Conservation (phyloP, 495 filamentous ascomycete species). For the Extremus antarcticus region DNA sequence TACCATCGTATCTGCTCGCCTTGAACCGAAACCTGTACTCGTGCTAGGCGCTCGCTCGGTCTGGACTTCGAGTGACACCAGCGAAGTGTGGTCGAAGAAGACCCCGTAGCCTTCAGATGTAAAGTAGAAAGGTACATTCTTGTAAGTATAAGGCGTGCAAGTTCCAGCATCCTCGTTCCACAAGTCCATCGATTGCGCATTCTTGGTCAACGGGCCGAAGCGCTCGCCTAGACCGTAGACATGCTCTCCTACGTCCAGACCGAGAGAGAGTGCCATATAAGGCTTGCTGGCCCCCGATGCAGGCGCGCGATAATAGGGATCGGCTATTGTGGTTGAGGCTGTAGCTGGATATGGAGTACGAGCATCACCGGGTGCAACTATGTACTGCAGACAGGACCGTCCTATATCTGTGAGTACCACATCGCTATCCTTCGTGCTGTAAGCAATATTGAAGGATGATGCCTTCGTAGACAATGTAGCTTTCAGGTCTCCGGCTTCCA, state of each 20-base stretch:
- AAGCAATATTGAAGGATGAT: conserved; percentile 48
- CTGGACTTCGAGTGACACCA: conserved; percentile 45
- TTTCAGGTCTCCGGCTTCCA: conserved; percentile 41
- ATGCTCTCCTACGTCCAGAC: conserved; percentile 54
- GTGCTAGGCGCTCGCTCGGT: conserved; percentile 49
- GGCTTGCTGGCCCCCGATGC: conserved; percentile 24
- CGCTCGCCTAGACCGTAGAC: conserved; percentile 61
- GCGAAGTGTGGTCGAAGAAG: conserved; percentile 38
- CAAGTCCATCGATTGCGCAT: conserved; percentile 54
- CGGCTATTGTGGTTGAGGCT: conserved; percentile 48
- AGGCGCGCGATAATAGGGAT: conserved; percentile 45
- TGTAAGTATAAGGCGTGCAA: conserved; percentile 59
- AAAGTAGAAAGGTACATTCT: conserved; percentile 63
- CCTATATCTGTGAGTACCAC: conserved; percentile 47
- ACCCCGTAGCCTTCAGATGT: conserved; percentile 59
- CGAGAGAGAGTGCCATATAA: conserved; percentile 26
- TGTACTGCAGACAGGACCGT: no score
- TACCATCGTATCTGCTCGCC: conserved; percentile 51
- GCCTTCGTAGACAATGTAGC: conserved; percentile 37
- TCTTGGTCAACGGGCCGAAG: conserved; percentile 60
- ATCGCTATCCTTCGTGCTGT: conserved; percentile 37
- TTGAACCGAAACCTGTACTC: conserved; percentile 52
- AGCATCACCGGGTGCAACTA: no score
- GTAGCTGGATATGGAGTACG: no score
- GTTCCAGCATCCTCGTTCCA: conserved; percentile 69